A percentile compares a stretch with the other conserved stretches of the same genome.
phyloP scores from a whole-genome alignment of 2,329 filamentous ascomycete species.

The Cytospora piceae region DNA sequence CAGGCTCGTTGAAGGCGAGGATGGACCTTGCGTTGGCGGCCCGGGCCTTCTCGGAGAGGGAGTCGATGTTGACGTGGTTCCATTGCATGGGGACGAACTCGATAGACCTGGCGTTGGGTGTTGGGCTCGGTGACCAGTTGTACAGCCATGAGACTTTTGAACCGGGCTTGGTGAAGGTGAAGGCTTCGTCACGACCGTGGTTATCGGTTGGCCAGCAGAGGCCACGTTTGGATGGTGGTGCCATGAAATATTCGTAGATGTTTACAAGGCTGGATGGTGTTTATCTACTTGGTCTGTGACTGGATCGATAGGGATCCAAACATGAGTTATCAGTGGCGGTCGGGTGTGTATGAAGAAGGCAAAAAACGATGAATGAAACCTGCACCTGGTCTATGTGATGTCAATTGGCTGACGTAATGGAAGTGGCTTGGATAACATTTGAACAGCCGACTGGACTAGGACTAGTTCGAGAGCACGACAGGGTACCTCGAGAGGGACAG shows the following conservation, averaged over 20 bases:
- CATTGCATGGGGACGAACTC: constrained; percentile 36
- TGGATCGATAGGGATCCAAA: neutral
- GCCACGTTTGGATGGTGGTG: constrained; percentile 31
- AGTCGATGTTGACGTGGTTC: constrained; percentile 35
- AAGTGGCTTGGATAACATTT: neutral
- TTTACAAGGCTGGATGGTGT: neutral
- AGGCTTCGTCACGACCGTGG: constrained; percentile 33
- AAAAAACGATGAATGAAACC: neutral
- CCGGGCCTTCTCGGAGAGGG: constrained; percentile 24
- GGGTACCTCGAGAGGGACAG: too few species aligned
- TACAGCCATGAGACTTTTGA: constrained; percentile 34
- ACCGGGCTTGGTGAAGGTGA: constrained; percentile 37
- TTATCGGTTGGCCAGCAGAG: constrained; percentile 33
- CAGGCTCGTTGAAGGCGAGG: constrained; percentile 35
- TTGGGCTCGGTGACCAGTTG: constrained; percentile 34
- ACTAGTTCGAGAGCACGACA: too few species aligned
- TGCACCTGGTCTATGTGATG: neutral
- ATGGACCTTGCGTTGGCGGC: constrained; percentile 12
- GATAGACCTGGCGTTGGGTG: constrained; percentile 25
- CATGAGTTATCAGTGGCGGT: neutral
- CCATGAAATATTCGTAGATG: neutral
- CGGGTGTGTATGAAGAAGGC: neutral
- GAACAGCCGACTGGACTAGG: too few species aligned
- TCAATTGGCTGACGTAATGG: neutral
- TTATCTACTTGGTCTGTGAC: neutral